phyloP scores from a whole-genome alignment of 202 grass and related monocot species.

The Panicum hallii region DNA sequence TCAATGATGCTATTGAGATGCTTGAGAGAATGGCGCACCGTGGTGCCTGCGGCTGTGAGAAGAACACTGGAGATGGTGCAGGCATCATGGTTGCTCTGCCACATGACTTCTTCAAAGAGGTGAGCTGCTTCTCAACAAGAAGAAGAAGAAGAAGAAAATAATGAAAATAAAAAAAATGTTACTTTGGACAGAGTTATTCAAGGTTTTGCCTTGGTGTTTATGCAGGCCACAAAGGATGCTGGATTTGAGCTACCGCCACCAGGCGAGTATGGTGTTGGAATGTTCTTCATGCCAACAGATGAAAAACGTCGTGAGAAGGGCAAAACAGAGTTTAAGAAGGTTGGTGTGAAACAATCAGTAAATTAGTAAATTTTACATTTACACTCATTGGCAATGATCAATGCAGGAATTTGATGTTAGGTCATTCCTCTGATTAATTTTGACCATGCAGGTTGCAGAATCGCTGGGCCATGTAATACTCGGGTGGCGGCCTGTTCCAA shows the following conservation, averaged over 20 bases:
- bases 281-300: slow-evolving; percentile 86
- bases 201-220: slow-evolving; percentile 9
- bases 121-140: slow-evolving; percentile 18
- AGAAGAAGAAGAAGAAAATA: not conserved
- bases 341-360: slow-evolving; percentile 42
- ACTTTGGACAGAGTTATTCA: slow-evolving; percentile 28
- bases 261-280: slow-evolving; percentile 87
- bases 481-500: slow-evolving; percentile 83
- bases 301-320: slow-evolving; percentile 70
- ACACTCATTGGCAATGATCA: not conserved
- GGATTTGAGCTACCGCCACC: slow-evolving; percentile 78
- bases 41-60: slow-evolving; percentile 91
- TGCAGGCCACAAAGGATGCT: slow-evolving; percentile 76
- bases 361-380: not conserved
- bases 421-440: slow-evolving; percentile 25
- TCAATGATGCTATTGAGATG: slow-evolving; percentile 89
- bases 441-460: slow-evolving; percentile 75
- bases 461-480: slow-evolving; percentile 80
- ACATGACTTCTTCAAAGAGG: slow-evolving; percentile 80
- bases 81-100: slow-evolving; percentile 95
- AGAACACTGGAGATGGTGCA: slow-evolving; percentile 94
- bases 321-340: slow-evolving; percentile 90
- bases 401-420: not conserved
- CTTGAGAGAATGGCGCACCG: slow-evolving; percentile 97
- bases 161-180: not conserved